Percentiles rank a stretch among this genome's conserved stretches.
Conservation (phyloP, 2,329 filamentous ascomycete species). For the Arthrinium phaeospermum region DNA sequence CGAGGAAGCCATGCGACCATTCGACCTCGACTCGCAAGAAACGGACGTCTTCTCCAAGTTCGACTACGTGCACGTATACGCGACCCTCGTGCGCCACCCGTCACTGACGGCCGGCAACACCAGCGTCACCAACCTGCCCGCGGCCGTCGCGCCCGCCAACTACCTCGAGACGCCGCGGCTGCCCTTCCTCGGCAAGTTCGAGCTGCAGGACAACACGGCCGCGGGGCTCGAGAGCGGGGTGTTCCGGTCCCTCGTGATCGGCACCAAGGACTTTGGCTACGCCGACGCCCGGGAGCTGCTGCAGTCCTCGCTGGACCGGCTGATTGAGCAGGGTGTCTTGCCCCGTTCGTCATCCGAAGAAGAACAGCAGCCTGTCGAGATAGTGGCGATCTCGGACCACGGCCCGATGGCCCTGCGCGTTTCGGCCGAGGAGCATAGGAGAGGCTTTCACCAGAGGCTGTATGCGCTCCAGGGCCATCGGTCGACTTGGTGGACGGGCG, state of each 20-base stretch:
- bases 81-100: neutral
- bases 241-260: neutral
- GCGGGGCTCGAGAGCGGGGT: neutral
- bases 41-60: neutral
- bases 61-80: neutral
- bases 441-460: neutral
- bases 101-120: slow-evolving; percentile 8
- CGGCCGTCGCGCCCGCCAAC: neutral
- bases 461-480: slow-evolving; percentile 10
- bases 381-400: neutral
- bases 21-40: neutral
- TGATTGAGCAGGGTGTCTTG: neutral
- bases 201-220: neutral
- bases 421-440: neutral
- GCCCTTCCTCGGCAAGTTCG: slow-evolving; percentile 12
- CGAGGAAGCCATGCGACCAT: neutral
- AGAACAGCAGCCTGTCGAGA: neutral
- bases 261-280: neutral
- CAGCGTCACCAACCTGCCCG: slow-evolving; percentile 18
- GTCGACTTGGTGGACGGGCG: slow-evolving; percentile 14
- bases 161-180: slow-evolving; percentile 18
- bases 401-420: neutral
- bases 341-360: neutral
- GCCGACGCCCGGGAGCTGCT: neutral
- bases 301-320: neutral